A percentile compares a stretch with the other conserved stretches of the same genome.
phyloP scores from a whole-genome alignment of 1,284 basidiomycete genomes.

The Leccinum solheimii region DNA sequence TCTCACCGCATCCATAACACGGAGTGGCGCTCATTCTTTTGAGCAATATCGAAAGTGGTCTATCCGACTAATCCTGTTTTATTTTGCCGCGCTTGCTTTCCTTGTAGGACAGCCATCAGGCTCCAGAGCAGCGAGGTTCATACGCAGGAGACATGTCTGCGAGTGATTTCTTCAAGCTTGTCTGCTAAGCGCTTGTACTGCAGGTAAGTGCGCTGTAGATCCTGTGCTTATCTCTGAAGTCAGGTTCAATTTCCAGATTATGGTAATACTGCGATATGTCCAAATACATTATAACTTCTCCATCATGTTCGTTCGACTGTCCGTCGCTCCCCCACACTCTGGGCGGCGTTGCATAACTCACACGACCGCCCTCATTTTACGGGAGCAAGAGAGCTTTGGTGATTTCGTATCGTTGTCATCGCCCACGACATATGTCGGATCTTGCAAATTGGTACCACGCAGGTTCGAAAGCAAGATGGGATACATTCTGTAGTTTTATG shows the following conservation, averaged over 20 bases:
- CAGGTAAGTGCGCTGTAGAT: constrained; percentile 19
- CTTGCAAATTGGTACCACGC: constrained; percentile 13
- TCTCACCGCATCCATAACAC: constrained; percentile 55
- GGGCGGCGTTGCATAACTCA: constrained; percentile 65
- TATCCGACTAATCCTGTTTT: constrained; percentile 35
- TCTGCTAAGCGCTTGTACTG: background rate
- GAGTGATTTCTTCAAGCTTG: background rate
- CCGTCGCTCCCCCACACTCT: constrained; percentile 81
- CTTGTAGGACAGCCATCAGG: constrained; percentile 24
- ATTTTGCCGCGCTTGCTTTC: constrained; percentile 46
- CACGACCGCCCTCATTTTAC: constrained; percentile 88
- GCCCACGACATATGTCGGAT: constrained; percentile 34
- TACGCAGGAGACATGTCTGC: constrained; percentile 52
- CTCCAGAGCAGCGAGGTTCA: constrained; percentile 51
- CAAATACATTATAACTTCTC: constrained; percentile 9
- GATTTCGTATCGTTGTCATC: constrained; percentile 25
- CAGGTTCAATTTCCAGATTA: constrained; percentile 3
- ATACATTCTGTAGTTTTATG: constrained; percentile 21
- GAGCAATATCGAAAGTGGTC: constrained; percentile 61
- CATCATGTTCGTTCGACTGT: background rate
- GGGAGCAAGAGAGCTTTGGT: constrained; percentile 59
- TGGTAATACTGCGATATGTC: background rate
- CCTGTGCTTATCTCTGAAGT: background rate
- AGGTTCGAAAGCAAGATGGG: constrained; percentile 37
- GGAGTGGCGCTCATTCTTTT: constrained; percentile 77